Evolutionary conservation across 441 rosid species (phyloP).

Genomic region (Corymbia calophylla): DNA sequence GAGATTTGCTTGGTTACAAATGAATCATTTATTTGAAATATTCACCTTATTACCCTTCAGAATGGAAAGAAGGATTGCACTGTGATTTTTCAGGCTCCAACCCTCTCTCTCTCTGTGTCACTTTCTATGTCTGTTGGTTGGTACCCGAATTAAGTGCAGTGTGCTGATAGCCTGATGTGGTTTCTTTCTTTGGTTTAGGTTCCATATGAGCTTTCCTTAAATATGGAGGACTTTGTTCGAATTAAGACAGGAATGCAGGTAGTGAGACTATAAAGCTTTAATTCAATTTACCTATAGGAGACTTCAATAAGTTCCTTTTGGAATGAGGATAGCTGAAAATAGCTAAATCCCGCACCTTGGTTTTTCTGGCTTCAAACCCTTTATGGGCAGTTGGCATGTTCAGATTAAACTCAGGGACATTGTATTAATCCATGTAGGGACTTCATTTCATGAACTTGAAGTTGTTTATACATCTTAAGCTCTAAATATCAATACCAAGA

Average conservation of each 20-base stretch:
- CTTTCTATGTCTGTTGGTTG: background rate
- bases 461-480: background rate
- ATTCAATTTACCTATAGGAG: background rate
- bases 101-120: background rate
- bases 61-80: background rate
- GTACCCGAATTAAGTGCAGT: background rate
- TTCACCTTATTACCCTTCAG: background rate
- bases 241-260: constrained; percentile 90
- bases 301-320: background rate
- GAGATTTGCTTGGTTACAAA: background rate
- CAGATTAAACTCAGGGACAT: background rate
- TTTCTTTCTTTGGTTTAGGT: constrained; percentile 32
- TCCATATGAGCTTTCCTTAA: constrained; percentile 54
- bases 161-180: background rate
- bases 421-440: background rate
- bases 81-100: background rate
- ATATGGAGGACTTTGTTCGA: constrained; percentile 72
- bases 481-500: background rate
- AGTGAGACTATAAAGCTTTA: background rate
- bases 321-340: background rate
- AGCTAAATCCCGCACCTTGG: background rate
- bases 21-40: background rate
- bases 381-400: background rate
- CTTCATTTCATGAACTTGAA: background rate
- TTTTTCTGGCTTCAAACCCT: background rate